Conservation (phyloP, 768 basidiomycete species). For the Rhodotorula kratochvilovae region DNA sequence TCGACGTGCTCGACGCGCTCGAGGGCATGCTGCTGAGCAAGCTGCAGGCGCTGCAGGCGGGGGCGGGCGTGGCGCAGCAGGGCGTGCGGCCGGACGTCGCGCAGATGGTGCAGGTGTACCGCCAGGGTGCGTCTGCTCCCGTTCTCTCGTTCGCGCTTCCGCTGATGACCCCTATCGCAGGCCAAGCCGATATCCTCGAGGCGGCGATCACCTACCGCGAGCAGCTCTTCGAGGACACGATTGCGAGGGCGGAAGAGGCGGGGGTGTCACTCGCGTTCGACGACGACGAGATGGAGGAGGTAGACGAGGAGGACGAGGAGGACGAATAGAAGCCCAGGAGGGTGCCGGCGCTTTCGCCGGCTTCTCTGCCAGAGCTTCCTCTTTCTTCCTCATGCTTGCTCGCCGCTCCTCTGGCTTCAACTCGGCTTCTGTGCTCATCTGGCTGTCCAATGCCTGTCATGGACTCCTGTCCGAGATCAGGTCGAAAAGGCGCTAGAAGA, state of each 20-base stretch:
- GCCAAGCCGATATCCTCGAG: slow-evolving; percentile 11
- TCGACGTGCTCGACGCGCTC: slow-evolving; percentile 65
- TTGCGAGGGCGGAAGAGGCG: not conserved
- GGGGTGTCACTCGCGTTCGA: slow-evolving; percentile 9
- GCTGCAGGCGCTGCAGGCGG: slow-evolving; percentile 34
- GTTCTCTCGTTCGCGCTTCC: not conserved
- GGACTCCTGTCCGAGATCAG: too few species aligned
- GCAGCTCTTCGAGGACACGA: slow-evolving; percentile 4
- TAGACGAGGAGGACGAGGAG: slow-evolving; percentile 5
- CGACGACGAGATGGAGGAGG: not conserved
- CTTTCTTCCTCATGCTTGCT: too few species aligned
- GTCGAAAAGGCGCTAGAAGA: too few species aligned
- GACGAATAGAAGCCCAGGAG: not conserved
- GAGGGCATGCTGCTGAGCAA: slow-evolving; percentile 59
- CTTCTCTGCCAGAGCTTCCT: too few species aligned
- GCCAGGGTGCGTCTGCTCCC: slow-evolving; percentile 12
- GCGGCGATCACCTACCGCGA: slow-evolving; percentile 4
- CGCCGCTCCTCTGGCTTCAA: too few species aligned
- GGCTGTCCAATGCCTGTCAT: too few species aligned
- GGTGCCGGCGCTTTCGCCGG: not conserved
- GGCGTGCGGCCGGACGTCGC: slow-evolving; percentile 58
- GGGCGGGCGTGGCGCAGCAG: not conserved
- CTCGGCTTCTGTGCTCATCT: too few species aligned
- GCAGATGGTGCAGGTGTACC: slow-evolving; percentile 55
- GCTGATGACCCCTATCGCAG: not conserved